These are phyloP conservation scores for Domatiomyces catenatus DNA, from an alignment of 2,329 filamentous ascomycete species.

Conservation along the genomic window DNA sequence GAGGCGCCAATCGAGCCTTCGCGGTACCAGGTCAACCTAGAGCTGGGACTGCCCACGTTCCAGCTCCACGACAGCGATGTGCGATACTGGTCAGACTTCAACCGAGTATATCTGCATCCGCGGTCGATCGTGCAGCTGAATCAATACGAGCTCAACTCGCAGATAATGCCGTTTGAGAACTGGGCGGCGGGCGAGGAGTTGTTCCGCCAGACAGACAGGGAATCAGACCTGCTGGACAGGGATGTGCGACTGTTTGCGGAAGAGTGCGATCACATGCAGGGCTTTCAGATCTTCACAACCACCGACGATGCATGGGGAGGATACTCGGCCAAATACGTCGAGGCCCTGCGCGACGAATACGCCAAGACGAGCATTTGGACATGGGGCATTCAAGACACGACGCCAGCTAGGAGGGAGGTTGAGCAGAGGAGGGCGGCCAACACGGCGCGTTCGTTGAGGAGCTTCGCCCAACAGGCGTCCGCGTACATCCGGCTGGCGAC, in stretches of 20 bases:
- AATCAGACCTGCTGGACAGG: conserved; percentile 78
- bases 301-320: conserved; percentile 71
- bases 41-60: conserved; percentile 50
- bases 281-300: conserved; percentile 59
- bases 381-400: conserved; percentile 61
- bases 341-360: conserved; percentile 75
- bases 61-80: conserved; percentile 54
- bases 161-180: conserved; percentile 66
- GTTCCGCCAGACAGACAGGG: conserved; percentile 56
- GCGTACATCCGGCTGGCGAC: conserved; percentile 62
- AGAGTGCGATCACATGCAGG: conserved; percentile 86
- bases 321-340: conserved; percentile 56
- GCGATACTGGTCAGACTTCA: conserved; percentile 96
- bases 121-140: conserved; percentile 72
- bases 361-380: conserved; percentile 76
- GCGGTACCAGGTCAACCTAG: conserved; percentile 65
- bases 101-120: conserved; percentile 81
- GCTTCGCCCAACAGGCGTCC: conserved; percentile 55
- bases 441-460: conserved; percentile 53
- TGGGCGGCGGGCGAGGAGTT: conserved; percentile 61
- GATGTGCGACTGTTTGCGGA: conserved; percentile 79
- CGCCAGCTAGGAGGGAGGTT: conserved; percentile 42
- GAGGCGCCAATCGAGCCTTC: conserved; percentile 52
- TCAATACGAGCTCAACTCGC: conserved; percentile 71
- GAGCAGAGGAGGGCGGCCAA: conserved; percentile 55